Percentiles rank a stretch among this genome's conserved stretches.
Conservation (phyloP, 164 flowering plant genomes). For the Nymphaea colorata region DNA sequence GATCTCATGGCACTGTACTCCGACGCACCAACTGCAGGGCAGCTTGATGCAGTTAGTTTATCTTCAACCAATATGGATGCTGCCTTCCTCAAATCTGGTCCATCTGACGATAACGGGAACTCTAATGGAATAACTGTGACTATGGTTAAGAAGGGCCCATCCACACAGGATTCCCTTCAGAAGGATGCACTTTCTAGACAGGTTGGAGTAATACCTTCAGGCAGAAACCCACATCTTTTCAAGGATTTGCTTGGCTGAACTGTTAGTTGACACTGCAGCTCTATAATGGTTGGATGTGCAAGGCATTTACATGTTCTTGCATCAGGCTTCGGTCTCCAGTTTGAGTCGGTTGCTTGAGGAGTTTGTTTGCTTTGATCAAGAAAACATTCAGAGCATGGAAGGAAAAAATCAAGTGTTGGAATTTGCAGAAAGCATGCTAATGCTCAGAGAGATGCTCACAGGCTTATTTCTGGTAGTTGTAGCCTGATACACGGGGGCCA, state of each 20-base stretch:
- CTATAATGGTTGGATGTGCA: neutral
- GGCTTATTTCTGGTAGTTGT: too few species aligned
- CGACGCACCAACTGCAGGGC: constrained; percentile 24
- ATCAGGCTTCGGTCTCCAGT: neutral
- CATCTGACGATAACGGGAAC: constrained; percentile 10
- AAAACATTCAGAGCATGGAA: neutral
- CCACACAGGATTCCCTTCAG: constrained; percentile 47
- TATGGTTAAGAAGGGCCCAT: constrained; percentile 56
- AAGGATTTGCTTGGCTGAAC: constrained; percentile 75
- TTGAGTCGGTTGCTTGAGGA: neutral
- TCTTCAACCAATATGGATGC: constrained; percentile 4
- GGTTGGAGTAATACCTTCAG: constrained; percentile 80
- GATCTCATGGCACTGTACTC: constrained; percentile 46
- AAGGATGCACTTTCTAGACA: constrained; percentile 91
- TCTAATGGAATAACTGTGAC: constrained; percentile 1
- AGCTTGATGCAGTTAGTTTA: neutral
- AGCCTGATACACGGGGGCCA: too few species aligned
- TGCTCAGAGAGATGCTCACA: too few species aligned
- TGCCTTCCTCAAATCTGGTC: constrained; percentile 17
- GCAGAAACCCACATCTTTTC: constrained; percentile 82
- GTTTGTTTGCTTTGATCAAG: neutral
- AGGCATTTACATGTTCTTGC: neutral
- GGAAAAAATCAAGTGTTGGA: neutral
- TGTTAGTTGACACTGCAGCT: neutral
- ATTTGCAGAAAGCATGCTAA: neutral